A percentile compares a stretch with the other conserved stretches of the same genome.
Evolutionary conservation across 73 alveolate species (phyloP).

Genomic region (Paramecium sonneborni): DNA sequence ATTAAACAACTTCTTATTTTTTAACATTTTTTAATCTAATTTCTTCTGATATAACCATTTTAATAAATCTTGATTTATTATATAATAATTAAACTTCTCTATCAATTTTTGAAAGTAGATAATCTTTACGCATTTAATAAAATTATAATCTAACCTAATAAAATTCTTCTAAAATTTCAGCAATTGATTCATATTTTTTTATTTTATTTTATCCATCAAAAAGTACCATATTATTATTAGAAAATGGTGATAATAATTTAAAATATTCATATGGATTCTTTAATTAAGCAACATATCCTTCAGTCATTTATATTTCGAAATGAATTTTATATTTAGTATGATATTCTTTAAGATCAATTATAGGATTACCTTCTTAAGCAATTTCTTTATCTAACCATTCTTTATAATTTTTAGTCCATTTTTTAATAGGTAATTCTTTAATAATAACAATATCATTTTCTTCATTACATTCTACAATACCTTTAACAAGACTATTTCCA

Average conservation of each 20-base stretch:
- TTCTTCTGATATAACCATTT: constrained; percentile 86
- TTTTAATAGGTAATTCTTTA: constrained; percentile 94
- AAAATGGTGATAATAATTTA: constrained; percentile 79
- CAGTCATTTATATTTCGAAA: constrained; percentile 83
- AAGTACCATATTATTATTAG: constrained; percentile 89
- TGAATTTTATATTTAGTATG: constrained; percentile 92
- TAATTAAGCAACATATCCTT: constrained; percentile 32
- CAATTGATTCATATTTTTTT: constrained; percentile 79
- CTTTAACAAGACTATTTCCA: constrained; percentile 80
- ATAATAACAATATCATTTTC: constrained; percentile 83
- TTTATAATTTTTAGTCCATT: constrained; percentile 96
- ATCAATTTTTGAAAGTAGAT: constrained; percentile 87
- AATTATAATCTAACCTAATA: constrained; percentile 84
- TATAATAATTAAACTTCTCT: constrained; percentile 89
- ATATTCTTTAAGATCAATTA: constrained; percentile 90
- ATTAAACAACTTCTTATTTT: constrained; percentile 63
- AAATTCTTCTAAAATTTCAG: constrained; percentile 92
- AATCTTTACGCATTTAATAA: constrained; percentile 95
- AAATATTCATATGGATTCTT: constrained; percentile 89
- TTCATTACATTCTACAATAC: constrained; percentile 80
- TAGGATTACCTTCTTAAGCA: constrained; percentile 71
- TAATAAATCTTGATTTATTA: constrained; percentile 94
- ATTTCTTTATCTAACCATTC: constrained; percentile 83
- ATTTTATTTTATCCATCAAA: constrained; percentile 89
- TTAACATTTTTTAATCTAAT: constrained; percentile 77